A percentile compares a stretch with the other conserved stretches of the same genome.
phyloP scores from a whole-genome alignment of 257 asterid genomes.

The Mitragyna speciosa region DNA sequence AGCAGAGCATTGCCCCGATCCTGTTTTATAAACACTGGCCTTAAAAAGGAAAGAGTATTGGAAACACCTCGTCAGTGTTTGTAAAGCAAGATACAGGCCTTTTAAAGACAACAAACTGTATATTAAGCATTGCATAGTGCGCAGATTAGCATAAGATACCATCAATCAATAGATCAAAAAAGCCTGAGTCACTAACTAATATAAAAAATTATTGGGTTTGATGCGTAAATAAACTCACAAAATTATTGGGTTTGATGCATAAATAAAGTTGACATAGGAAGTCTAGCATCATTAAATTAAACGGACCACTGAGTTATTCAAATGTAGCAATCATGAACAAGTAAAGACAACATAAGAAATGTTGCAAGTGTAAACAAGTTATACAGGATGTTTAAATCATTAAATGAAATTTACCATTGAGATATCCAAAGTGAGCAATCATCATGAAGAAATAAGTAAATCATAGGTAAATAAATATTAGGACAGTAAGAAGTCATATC shows the following conservation, averaged over 20 bases:
- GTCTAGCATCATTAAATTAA: not conserved
- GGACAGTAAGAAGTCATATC: too few relatives aligned
- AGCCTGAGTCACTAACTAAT: not conserved
- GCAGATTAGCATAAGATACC: not conserved
- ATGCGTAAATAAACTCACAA: not conserved
- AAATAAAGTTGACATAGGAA: not conserved
- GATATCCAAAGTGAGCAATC: too few relatives aligned
- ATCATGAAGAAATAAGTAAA: too few relatives aligned
- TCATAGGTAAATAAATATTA: too few relatives aligned
- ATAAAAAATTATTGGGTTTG: not conserved
- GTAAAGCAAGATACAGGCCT: not conserved
- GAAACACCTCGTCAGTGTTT: not conserved
- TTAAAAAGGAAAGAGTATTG: constrained; percentile 31
- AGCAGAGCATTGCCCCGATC: constrained; percentile 71
- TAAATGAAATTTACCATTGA: too few relatives aligned
- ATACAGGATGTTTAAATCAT: too few relatives aligned
- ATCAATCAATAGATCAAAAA: not conserved
- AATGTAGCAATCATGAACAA: not conserved
- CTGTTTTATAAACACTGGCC: constrained; percentile 71
- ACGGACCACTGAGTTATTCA: not conserved
- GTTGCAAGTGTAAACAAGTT: not conserved
- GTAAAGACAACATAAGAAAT: not conserved
- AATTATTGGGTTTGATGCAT: not conserved
- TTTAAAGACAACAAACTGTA: not conserved
- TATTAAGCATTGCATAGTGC: not conserved